A percentile compares a stretch with the other conserved stretches of the same genome.
Evolutionary conservation across 441 rosid genomes (phyloP).

Genomic region (Populus hybrid): DNA sequence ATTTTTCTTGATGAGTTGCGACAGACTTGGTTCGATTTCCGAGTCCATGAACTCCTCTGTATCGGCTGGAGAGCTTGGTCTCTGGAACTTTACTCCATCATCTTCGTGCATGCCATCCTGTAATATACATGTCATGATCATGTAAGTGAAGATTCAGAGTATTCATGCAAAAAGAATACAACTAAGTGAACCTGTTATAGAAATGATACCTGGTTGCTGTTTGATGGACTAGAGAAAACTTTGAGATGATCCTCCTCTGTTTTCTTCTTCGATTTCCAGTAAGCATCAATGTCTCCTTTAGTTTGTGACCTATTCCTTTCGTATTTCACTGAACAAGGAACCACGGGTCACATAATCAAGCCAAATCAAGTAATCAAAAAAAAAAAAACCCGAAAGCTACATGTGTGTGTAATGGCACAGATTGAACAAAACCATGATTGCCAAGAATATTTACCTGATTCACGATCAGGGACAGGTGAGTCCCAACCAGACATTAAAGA

Average conservation of each 20-base stretch:
- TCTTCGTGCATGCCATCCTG: constrained; percentile 20
- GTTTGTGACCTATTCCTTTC: constrained; percentile 57
- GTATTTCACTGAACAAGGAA: constrained; percentile 33
- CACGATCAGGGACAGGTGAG: constrained; percentile 49
- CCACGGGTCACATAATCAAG: not conserved
- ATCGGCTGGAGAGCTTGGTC: constrained; percentile 33
- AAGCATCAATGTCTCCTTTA: constrained; percentile 68
- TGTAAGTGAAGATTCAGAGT: not conserved
- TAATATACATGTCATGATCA: not conserved
- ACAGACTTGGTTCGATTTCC: constrained; percentile 26
- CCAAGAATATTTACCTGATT: constrained; percentile 35
- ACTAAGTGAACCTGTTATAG: no score
- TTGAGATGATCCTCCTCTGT: constrained; percentile 42
- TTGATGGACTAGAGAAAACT: constrained; percentile 10
- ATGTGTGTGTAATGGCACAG: no score
- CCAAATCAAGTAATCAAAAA: no score
- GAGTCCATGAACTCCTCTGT: constrained; percentile 18
- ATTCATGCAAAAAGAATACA: no score
- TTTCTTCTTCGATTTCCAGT: constrained; percentile 64
- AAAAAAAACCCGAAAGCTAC: not conserved
- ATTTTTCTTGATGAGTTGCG: constrained; percentile 26
- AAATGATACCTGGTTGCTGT: no score
- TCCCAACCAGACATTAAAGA: constrained; percentile 95
- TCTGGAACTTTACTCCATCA: constrained; percentile 1
- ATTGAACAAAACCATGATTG: not conserved